Percentiles rank a stretch among this genome's conserved stretches.
These are phyloP conservation scores for Fusarium abutilonis DNA, from an alignment of 2,329 filamentous ascomycete genomes.

Conservation along the genomic window DNA sequence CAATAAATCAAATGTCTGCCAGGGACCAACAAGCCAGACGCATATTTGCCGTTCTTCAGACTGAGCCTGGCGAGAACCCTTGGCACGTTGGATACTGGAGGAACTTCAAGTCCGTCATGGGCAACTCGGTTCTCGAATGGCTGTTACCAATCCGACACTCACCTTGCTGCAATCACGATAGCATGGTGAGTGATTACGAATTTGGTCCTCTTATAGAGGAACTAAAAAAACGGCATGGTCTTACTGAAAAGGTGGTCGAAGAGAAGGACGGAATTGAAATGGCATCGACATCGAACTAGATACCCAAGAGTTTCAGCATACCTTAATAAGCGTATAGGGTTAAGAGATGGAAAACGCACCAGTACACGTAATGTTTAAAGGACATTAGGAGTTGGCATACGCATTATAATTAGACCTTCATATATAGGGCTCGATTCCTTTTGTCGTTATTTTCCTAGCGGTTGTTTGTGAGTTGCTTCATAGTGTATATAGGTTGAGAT, in stretches of 20 bases:
- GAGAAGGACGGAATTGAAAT: slow-evolving; percentile 34
- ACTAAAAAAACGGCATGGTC: slow-evolving; percentile 57
- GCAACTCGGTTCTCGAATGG: slow-evolving; percentile 77
- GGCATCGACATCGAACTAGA: slow-evolving; percentile 26
- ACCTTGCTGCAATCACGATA: slow-evolving; percentile 76
- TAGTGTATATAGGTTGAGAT: background rate
- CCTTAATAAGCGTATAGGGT: background rate
- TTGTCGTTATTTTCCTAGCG: background rate
- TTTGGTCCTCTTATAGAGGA: slow-evolving; percentile 70
- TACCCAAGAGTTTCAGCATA: slow-evolving; percentile 25
- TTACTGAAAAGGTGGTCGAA: slow-evolving; percentile 27
- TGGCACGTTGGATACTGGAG: slow-evolving; percentile 77
- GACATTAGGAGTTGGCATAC: slow-evolving; percentile 5
- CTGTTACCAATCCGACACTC: slow-evolving; percentile 78
- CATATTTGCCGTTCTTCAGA: slow-evolving; percentile 82
- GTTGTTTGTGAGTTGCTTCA: background rate
- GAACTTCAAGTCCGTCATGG: slow-evolving; percentile 87
- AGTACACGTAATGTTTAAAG: slow-evolving; percentile 27
- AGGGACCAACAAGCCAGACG: slow-evolving; percentile 63
- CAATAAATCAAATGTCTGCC: slow-evolving; percentile 30
- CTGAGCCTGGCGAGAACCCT: slow-evolving; percentile 79
- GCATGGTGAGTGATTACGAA: slow-evolving; percentile 72
- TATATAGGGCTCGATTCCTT: background rate
- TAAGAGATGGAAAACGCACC: slow-evolving; percentile 10
- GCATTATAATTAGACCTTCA: background rate